These are phyloP conservation scores for Wickerhamiella spandovensis DNA, from an alignment of 805 yeast species.

Conservation along the genomic window DNA sequence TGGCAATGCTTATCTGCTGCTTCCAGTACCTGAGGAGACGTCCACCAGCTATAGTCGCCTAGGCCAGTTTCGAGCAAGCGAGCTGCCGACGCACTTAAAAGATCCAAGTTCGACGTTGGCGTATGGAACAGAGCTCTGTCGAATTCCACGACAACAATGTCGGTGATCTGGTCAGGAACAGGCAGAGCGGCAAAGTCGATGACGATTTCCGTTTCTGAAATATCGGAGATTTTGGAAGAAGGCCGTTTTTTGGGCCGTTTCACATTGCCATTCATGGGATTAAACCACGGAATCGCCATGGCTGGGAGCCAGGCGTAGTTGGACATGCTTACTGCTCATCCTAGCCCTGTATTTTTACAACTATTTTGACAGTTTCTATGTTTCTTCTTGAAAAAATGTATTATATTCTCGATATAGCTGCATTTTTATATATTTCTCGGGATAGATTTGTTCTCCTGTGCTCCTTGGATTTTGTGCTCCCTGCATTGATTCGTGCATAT, in stretches of 20 bases:
- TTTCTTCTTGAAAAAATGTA: no score
- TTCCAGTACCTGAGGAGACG: slow-evolving; percentile 9
- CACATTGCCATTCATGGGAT: not conserved
- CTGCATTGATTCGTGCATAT: no score
- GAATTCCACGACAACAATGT: slow-evolving; percentile 15
- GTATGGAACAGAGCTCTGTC: slow-evolving; percentile 14
- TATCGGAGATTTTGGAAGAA: not conserved
- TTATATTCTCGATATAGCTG: no score
- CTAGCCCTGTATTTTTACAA: no score
- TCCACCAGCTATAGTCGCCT: slow-evolving; percentile 10
- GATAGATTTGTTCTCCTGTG: no score
- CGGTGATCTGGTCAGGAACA: slow-evolving; percentile 4
- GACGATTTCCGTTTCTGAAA: not conserved
- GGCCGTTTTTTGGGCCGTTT: not conserved
- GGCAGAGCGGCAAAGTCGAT: not conserved
- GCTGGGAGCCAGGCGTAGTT: not conserved
- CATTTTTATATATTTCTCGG: no score
- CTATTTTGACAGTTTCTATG: no score
- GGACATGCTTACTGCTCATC: not conserved
- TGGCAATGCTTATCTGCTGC: slow-evolving; percentile 5
- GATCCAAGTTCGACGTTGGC: slow-evolving; percentile 9
- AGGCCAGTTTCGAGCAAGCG: slow-evolving; percentile 8
- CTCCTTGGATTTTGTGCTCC: no score
- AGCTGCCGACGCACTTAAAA: slow-evolving; percentile 9
- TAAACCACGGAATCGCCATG: not conserved